Evolutionary conservation across 495 filamentous ascomycete species (phyloP).

Genomic region (Haplographium delicatum): DNA sequence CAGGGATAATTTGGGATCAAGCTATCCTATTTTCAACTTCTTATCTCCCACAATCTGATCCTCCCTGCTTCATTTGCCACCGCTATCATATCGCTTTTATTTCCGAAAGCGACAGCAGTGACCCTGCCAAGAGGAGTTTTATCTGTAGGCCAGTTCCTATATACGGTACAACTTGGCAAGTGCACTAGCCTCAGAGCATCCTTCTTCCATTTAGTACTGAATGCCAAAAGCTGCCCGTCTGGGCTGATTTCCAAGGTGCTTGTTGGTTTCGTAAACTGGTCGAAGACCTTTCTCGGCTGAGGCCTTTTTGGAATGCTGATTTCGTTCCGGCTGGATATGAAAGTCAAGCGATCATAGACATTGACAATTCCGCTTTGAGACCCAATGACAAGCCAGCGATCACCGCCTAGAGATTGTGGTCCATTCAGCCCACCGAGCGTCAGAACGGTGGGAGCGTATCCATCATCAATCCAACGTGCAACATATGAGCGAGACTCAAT

Average conservation of each 20-base stretch:
- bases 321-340: slow-evolving; percentile 31
- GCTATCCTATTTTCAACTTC: slow-evolving; percentile 10
- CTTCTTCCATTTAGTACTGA: slow-evolving; percentile 78
- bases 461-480: slow-evolving; percentile 85
- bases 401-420: slow-evolving; percentile 60
- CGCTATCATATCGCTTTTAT: slow-evolving; percentile 63
- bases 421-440: slow-evolving; percentile 62
- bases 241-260: slow-evolving; percentile 73
- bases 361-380: slow-evolving; percentile 83
- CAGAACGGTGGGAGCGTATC: slow-evolving; percentile 77
- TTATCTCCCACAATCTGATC: slow-evolving; percentile 82
- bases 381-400: slow-evolving; percentile 85
- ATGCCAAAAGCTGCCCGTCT: slow-evolving; percentile 81
- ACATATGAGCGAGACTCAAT: slow-evolving; percentile 58
- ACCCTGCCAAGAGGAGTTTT: slow-evolving; percentile 85
- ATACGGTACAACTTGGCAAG: slow-evolving; percentile 86
- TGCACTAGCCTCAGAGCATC: slow-evolving; percentile 87
- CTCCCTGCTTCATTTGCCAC: slow-evolving; percentile 84
- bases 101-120: slow-evolving; percentile 71
- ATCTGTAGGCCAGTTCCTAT: slow-evolving; percentile 92
- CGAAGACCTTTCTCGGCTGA: slow-evolving; percentile 62
- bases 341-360: slow-evolving; percentile 73
- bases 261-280: slow-evolving; percentile 81
- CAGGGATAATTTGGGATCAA: not conserved
- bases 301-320: slow-evolving; percentile 58